Percentiles rank a stretch among this genome's conserved stretches.
Conservation (phyloP, 352 stramenopile genomes). For the Phytophthora hibernalis region DNA sequence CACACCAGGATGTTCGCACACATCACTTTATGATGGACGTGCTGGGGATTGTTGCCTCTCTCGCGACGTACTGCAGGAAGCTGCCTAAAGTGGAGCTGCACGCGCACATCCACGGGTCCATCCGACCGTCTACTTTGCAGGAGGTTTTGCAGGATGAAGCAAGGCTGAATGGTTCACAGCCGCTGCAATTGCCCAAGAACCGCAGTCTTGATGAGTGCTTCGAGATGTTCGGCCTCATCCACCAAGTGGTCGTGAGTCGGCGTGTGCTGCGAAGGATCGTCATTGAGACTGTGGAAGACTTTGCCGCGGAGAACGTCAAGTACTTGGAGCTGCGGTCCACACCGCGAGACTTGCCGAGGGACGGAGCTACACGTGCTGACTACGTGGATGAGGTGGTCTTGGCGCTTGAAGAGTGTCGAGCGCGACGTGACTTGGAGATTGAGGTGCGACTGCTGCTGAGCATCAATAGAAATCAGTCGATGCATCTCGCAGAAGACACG, state of each 20-base stretch:
- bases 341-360: constrained; percentile 60
- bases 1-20: constrained; percentile 13
- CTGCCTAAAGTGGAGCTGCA: constrained; percentile 90
- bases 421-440: constrained; percentile 67
- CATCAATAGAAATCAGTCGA: constrained; percentile 79
- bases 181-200: constrained; percentile 47
- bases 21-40: constrained; percentile 26
- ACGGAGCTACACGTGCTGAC: constrained; percentile 62
- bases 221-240: constrained; percentile 89
- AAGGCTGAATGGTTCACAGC: constrained; percentile 24
- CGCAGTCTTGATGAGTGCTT: constrained; percentile 88
- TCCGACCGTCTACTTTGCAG: constrained; percentile 71
- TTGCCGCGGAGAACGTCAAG: constrained; percentile 77
- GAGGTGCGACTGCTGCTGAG: constrained; percentile 81
- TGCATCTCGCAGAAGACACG: constrained; percentile 72
- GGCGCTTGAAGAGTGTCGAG: constrained; percentile 70
- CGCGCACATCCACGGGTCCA: constrained; percentile 89
- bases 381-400: constrained; percentile 79
- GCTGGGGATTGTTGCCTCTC: constrained; percentile 18
- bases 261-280: constrained; percentile 68
- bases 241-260: constrained; percentile 82
- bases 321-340: constrained; percentile 90
- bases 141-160: constrained; percentile 70
- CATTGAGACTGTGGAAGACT: constrained; percentile 86
- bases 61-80: constrained; percentile 56